phyloP scores from a whole-genome alignment of 441 rosid species.

The Arabidopsis lyrata region DNA sequence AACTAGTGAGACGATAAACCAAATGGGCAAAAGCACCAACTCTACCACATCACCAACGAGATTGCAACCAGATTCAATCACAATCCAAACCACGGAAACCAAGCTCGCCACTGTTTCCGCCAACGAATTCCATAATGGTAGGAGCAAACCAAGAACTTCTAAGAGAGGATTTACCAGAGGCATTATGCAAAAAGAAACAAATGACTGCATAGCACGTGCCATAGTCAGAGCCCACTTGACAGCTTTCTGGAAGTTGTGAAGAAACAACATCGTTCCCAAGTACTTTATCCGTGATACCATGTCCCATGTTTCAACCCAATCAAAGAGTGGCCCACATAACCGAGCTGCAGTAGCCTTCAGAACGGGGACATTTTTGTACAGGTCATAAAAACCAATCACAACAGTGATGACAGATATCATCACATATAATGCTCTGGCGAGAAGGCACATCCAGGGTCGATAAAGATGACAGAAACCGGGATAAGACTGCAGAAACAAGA shows the following conservation, averaged over 20 bases:
- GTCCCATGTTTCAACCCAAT: conserved; percentile 98
- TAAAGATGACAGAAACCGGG: conserved; percentile 91
- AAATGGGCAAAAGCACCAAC: conserved; percentile 66
- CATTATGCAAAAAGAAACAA: conserved; percentile 60
- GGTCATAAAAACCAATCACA: conserved; percentile 89
- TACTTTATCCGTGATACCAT: conserved; percentile 94
- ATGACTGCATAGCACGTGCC: conserved; percentile 63
- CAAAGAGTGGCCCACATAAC: conserved; percentile 87
- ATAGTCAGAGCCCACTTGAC: conserved; percentile 65
- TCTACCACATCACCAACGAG: conserved; percentile 60
- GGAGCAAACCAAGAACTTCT: conserved; percentile 54
- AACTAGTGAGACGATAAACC: conserved; percentile 54
- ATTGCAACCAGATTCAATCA: conserved; percentile 55
- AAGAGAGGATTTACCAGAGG: conserved; percentile 65
- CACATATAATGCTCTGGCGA: conserved; percentile 90
- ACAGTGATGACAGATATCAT: conserved; percentile 79
- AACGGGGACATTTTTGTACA: conserved; percentile 96
- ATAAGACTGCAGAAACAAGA: conserved; percentile 93
- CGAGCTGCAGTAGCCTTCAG: conserved; percentile 90
- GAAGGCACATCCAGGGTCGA: conserved; percentile 99
- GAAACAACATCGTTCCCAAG: conserved; percentile 97
- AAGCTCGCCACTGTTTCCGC: conserved; percentile 57
- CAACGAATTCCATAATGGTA: conserved; percentile 71
- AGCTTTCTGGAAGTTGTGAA: conserved; percentile 93
- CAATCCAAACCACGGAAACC: conserved; percentile 57